phyloP scores from a whole-genome alignment of 164 flowering plant genomes.

The Vitis rupestris region DNA sequence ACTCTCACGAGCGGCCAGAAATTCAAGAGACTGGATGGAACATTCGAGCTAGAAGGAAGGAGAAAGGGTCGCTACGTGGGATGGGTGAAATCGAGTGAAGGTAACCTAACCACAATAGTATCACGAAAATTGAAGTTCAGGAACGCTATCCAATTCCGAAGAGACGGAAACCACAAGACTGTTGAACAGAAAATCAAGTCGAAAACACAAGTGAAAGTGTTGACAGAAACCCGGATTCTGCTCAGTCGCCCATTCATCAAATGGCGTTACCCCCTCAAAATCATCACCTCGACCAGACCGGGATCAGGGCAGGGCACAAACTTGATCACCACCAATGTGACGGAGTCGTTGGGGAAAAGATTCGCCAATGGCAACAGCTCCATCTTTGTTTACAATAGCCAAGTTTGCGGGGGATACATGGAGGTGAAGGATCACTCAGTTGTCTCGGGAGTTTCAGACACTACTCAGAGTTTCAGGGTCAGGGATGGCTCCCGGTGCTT shows the following conservation, averaged over 20 bases:
- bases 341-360: slow-evolving; percentile 36
- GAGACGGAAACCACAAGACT: slow-evolving; percentile 43
- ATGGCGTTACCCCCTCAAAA: slow-evolving; percentile 42
- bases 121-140: slow-evolving; percentile 32
- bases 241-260: slow-evolving; percentile 12
- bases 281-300: slow-evolving; percentile 34
- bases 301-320: slow-evolving; percentile 26
- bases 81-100: slow-evolving; percentile 58
- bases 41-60: slow-evolving; percentile 40
- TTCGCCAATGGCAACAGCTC: slow-evolving; percentile 4
- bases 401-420: slow-evolving; percentile 69
- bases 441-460: slow-evolving; percentile 50
- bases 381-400: slow-evolving; percentile 34
- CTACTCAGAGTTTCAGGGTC: slow-evolving; percentile 44
- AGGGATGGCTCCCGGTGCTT: slow-evolving; percentile 44
- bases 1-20: slow-evolving; percentile 15
- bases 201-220: slow-evolving; percentile 26
- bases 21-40: slow-evolving; percentile 50
- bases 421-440: slow-evolving; percentile 65
- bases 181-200: slow-evolving; percentile 49
- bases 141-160: slow-evolving; percentile 38
- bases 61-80: slow-evolving; percentile 37
- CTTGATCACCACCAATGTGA: slow-evolving; percentile 38
- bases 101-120: slow-evolving; percentile 59
- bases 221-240: slow-evolving; percentile 18